phyloP scores from a whole-genome alignment of 148 eudicot species.

The Camellia japonica region DNA sequence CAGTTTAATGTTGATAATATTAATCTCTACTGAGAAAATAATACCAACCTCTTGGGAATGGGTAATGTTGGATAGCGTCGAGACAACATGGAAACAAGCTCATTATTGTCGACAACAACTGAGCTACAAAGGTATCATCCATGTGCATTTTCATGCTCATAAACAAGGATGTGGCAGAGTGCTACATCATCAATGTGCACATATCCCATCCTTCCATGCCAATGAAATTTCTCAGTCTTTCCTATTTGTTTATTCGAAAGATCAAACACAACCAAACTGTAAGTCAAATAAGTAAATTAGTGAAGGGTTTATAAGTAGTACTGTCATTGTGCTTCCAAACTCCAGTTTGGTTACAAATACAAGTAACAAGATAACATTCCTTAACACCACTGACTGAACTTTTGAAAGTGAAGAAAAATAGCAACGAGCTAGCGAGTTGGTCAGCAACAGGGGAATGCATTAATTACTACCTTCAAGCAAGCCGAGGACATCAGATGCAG shows the following conservation, averaged over 20 bases:
- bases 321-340: too few relatives aligned
- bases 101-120: constrained; percentile 55
- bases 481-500: constrained; percentile 83
- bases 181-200: constrained; percentile 94
- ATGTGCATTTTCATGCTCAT: constrained; percentile 58
- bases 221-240: constrained; percentile 53
- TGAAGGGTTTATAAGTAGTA: too few relatives aligned
- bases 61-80: constrained; percentile 69
- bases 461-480: constrained; percentile 56
- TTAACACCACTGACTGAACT: too few relatives aligned
- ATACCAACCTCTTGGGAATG: constrained; percentile 53
- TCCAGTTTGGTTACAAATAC: too few relatives aligned
- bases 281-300: too few relatives aligned
- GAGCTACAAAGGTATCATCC: constrained; percentile 92
- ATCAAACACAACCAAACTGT: too few relatives aligned
- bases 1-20: too few relatives aligned
- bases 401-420: too few relatives aligned
- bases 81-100: constrained; percentile 50
- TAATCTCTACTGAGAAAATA: too few relatives aligned
- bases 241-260: constrained; percentile 31
- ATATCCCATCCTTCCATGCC: constrained; percentile 95
- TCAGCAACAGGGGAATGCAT: too few relatives aligned
- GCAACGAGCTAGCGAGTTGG: too few relatives aligned
- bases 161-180: constrained; percentile 68
- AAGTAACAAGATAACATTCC: too few relatives aligned